Base-by-base conservation (phyloP, 352 stramenopile species). In the Globisporangium paroecandrum region DNA sequence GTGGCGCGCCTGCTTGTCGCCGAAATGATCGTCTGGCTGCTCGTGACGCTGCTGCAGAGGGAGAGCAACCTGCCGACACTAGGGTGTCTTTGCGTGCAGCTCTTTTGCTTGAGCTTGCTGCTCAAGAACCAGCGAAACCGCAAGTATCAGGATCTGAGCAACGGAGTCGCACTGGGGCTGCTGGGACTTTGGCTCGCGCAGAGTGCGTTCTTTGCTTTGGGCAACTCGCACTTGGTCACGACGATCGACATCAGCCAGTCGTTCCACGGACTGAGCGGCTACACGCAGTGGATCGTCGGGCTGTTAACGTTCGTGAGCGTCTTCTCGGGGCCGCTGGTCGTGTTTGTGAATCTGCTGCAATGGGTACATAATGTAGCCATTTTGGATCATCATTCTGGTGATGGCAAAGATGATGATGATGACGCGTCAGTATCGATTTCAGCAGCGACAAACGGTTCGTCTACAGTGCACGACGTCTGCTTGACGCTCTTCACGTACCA, bases 191-290 rank as follows among this genome's bases (percentile, higher is more conserved):
- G 80, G 79, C 22, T 95, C n/a, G 76, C 82, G 1, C 85, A 92
- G 64, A 67, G 69, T n/a, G 67, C 83, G 15, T 97, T 97, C 58
- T 96, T 94, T 47, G 82, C 89, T 7, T 74, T 96, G 0, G 89
- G 89, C 22, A 97, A 97, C 63, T 96, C 89, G 41, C 89, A 97
- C 60, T 75, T 97, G 62, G 87, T 97, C 56, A 94, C 86, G 18
- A 97, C 89, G 1, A 87, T 97, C 62, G 89, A 97, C 69, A 93
- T 97, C 36, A 95, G 87, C 47, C 87, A 94, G 66, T 91, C 89
- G 6, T 96, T 96, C 56, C 87, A 90, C 62, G 89, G 89, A 0
- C 70, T 97, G 24, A 75, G 75, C 9, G 75, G 71, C 18, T 97
- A 97, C 74, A 94, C 83, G 6, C 89, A 96, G 62, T 80, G 60